phyloP scores from a whole-genome alignment of 768 basidiomycete genomes.

The Megacollybia marginata region DNA sequence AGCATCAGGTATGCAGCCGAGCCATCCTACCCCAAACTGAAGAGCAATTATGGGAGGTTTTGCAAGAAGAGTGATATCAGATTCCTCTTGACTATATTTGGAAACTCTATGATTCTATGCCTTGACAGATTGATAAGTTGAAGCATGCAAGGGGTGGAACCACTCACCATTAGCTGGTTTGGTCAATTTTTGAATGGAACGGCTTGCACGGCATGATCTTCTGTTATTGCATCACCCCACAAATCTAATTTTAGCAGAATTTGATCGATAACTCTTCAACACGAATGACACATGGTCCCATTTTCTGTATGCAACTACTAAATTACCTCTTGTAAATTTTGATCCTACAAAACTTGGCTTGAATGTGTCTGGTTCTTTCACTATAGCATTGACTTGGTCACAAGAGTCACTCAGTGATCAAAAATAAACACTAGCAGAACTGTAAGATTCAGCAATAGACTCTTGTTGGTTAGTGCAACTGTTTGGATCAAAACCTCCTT shows the following conservation, averaged over 20 bases:
- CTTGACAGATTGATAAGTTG: conserved; percentile 13
- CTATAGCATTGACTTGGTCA: conserved; percentile 5
- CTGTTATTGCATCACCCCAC: conserved; percentile 6
- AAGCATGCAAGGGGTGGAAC: conserved; percentile 12
- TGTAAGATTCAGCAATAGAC: too few species aligned
- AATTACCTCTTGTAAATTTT: conserved; percentile 9
- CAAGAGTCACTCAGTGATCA: conserved; percentile 5
- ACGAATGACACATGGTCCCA: conserved; percentile 7
- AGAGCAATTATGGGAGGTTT: not conserved
- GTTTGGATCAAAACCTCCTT: too few species aligned
- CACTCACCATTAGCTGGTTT: conserved; percentile 16
- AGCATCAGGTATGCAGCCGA: too few species aligned
- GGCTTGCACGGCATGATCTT: too few species aligned
- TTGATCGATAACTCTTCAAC: too few species aligned
- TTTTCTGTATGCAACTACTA: conserved; percentile 2
- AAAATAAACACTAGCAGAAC: conserved; percentile 7
- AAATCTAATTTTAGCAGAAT: too few species aligned
- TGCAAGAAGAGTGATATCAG: conserved; percentile 18
- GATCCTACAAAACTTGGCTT: conserved; percentile 6
- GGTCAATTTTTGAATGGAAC: conserved; percentile 4
- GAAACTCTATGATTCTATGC: conserved; percentile 12
- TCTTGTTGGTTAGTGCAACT: too few species aligned
- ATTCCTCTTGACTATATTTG: conserved; percentile 17
- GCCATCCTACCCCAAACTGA: too few species aligned
- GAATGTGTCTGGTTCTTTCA: conserved; percentile 14